These are phyloP conservation scores for Lathyrus tuberosus DNA, from an alignment of 306 rosid species.

Conservation along the genomic window DNA sequence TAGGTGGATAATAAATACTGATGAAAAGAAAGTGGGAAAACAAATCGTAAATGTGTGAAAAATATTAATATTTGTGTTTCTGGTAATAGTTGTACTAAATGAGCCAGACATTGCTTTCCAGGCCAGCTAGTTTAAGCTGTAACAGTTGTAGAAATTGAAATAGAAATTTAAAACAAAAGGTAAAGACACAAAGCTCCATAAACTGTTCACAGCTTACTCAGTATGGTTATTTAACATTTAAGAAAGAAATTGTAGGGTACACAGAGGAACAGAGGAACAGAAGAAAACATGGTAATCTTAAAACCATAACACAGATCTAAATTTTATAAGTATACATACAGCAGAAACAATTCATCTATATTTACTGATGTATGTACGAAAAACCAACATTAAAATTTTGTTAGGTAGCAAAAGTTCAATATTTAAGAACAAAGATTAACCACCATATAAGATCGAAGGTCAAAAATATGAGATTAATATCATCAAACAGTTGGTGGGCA, in stretches of 20 bases:
- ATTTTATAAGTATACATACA: not conserved
- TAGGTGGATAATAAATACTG: constrained; percentile 19
- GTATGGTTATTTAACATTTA: constrained; percentile 52
- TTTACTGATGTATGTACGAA: not conserved
- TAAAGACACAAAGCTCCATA: constrained; percentile 34
- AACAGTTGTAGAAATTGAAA: not conserved
- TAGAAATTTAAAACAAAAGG: constrained; percentile 11
- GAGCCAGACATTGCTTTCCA: not conserved
- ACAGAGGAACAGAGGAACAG: constrained; percentile 23
- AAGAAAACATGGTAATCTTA: constrained; percentile 24
- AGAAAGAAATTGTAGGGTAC: constrained; percentile 35
- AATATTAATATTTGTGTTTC: not conserved
- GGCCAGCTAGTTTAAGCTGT: constrained; percentile 33
- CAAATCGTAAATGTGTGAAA: constrained; percentile 8
- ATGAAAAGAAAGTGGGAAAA: not conserved
- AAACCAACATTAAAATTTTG: constrained; percentile 5
- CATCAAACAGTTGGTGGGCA: constrained; percentile 4
- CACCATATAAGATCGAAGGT: no score
- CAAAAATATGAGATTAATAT: not conserved
- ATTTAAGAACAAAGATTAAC: no score
- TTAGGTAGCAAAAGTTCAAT: constrained; percentile 17
- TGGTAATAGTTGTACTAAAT: constrained; percentile 1
- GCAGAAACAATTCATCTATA: not conserved
- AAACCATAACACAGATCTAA: constrained; percentile 2
- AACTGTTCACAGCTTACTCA: constrained; percentile 44